Conservation (phyloP, 2,329 filamentous ascomycete species). For the Alternaria ventricosa region DNA sequence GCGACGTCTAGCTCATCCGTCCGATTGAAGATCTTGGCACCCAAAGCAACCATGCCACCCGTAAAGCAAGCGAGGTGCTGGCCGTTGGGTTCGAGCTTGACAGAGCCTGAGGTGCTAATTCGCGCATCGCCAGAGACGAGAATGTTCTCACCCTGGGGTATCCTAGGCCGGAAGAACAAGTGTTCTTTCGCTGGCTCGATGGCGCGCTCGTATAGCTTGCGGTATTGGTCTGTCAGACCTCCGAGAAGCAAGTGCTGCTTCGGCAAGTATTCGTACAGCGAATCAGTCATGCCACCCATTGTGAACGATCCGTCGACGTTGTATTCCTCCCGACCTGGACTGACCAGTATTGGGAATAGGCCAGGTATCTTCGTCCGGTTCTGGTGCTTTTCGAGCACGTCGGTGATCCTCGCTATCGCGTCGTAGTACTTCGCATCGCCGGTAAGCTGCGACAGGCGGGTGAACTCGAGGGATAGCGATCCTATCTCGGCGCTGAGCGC, state of each 20-base stretch:
- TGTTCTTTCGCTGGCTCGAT: conserved; percentile 73
- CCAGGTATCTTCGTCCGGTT: conserved; percentile 46
- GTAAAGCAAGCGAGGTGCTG: conserved; percentile 63
- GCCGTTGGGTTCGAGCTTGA: conserved; percentile 51
- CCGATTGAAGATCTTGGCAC: conserved; percentile 59
- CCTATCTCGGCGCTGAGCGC: conserved; percentile 48
- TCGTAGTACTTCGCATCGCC: conserved; percentile 49
- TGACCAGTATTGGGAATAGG: conserved; percentile 46
- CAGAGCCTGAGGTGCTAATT: conserved; percentile 52
- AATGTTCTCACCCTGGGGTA: conserved; percentile 70
- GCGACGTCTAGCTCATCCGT: conserved; percentile 58
- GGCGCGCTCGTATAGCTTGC: conserved; percentile 72
- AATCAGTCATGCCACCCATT: conserved; percentile 63
- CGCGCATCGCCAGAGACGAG: conserved; percentile 70
- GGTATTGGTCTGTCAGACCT: conserved; percentile 75
- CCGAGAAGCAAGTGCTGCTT: conserved; percentile 78
- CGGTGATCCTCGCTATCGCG: conserved; percentile 46
- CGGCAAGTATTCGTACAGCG: conserved; percentile 64
- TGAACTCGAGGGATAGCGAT: conserved; percentile 49
- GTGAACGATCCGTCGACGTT: conserved; percentile 52
- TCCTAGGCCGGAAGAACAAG: conserved; percentile 80
- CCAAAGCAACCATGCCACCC: conserved; percentile 63
- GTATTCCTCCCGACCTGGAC: conserved; percentile 39
- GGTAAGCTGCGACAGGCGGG: conserved; percentile 48
- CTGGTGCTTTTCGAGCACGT: conserved; percentile 44